A percentile compares a stretch with the other conserved stretches of the same genome.
Evolutionary conservation across 2,329 filamentous ascomycete species (phyloP).

Genomic region (Aspergillus sp.): DNA sequence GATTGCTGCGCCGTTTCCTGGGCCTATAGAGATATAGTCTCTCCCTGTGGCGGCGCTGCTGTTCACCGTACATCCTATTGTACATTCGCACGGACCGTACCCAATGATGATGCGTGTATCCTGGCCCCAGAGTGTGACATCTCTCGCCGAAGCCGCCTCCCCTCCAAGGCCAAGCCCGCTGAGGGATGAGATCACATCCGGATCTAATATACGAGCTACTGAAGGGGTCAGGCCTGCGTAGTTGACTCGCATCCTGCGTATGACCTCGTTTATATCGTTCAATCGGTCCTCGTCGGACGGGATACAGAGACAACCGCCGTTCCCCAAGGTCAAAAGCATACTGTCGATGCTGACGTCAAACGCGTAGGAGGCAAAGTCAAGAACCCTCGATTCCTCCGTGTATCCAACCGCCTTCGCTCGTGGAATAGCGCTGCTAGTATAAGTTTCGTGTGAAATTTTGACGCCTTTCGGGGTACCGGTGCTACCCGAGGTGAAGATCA

Average conservation of each 20-base stretch:
- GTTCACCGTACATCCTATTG: conserved; percentile 42
- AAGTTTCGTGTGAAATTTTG: conserved; percentile 60
- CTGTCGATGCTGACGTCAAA: conserved; percentile 56
- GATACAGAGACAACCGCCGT: conserved; percentile 61
- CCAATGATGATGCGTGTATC: conserved; percentile 47
- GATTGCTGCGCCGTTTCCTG: conserved; percentile 34
- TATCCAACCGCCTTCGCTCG: conserved; percentile 54
- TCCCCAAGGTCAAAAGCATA: conserved; percentile 54
- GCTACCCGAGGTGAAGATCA: conserved; percentile 60
- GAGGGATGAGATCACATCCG: conserved; percentile 43
- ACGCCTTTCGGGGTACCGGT: conserved; percentile 57
- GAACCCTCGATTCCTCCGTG: conserved; percentile 56
- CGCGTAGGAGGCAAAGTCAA: conserved; percentile 58
- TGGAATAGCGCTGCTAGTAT: conserved; percentile 56
- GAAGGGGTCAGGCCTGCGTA: conserved; percentile 61
- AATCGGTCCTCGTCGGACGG: conserved; percentile 52
- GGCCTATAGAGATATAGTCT: conserved; percentile 41
- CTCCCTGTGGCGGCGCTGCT: conserved; percentile 33
- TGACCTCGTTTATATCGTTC: conserved; percentile 50
- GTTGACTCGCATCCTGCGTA: conserved; percentile 52
- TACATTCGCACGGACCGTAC: conserved; percentile 46
- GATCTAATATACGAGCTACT: conserved; percentile 51
- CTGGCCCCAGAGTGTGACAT: conserved; percentile 43
- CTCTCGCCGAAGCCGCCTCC: conserved; percentile 44
- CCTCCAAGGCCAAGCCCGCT: conserved; percentile 44